phyloP scores from a whole-genome alignment of 352 stramenopile genomes.

The Phytophthora citrophthora region DNA sequence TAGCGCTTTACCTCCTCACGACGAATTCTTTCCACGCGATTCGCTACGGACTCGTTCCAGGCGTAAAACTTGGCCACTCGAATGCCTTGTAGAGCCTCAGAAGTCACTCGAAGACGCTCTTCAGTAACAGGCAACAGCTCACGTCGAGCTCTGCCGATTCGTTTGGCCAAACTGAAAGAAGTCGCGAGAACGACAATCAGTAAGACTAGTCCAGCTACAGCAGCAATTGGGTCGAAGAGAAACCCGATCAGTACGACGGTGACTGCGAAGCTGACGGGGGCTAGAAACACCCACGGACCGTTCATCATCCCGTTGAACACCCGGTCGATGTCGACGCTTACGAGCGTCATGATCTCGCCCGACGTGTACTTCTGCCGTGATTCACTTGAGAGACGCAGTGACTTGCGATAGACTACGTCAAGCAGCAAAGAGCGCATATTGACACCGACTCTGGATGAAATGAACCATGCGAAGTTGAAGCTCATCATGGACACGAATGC shows the following conservation, averaged over 20 bases:
- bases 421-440: conserved; percentile 55
- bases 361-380: conserved; percentile 49
- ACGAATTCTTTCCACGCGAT: conserved; percentile 47
- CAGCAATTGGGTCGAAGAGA: conserved; percentile 32
- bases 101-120: conserved; percentile 93
- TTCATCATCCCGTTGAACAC: conserved; percentile 58
- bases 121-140: conserved; percentile 49
- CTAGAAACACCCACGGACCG: conserved; percentile 43
- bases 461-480: conserved; percentile 57
- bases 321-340: conserved; percentile 58
- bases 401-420: conserved; percentile 63
- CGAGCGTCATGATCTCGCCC: conserved; percentile 69
- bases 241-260: conserved; percentile 38
- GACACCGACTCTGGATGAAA: conserved; percentile 48
- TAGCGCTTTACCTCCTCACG: conserved; percentile 46
- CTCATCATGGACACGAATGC: conserved; percentile 40
- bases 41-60: conserved; percentile 66
- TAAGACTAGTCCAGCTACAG: conserved; percentile 18
- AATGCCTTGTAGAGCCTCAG: conserved; percentile 92
- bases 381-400: conserved; percentile 47
- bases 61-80: conserved; percentile 92
- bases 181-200: conserved; percentile 21
- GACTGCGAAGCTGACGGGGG: conserved; percentile 24
- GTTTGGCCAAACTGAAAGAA: conserved; percentile 25
- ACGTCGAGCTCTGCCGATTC: conserved; percentile 41